Base-by-base conservation (phyloP, 2,329 filamentous ascomycete species). In the Parasarocladium wereldwijsianum region DNA sequence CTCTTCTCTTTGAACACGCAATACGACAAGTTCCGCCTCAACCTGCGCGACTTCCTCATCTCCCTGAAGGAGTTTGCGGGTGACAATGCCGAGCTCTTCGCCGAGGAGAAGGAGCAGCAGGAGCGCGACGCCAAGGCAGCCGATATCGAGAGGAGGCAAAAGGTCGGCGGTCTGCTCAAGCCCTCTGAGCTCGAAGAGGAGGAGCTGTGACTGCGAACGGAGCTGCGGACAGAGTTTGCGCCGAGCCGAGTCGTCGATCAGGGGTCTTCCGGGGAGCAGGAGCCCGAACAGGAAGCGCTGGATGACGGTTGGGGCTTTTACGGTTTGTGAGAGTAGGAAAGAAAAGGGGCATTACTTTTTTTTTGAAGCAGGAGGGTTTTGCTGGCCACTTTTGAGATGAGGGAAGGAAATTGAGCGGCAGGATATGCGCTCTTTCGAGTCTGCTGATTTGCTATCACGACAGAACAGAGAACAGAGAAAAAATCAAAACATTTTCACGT, bases 51-150 rank as follows among this genome's bases (percentile, higher is more conserved):
- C 57, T 98, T 98, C 70, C 62, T 98, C 42, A 93, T 98, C 45
- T 92, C 86, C 14, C 65, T 98, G 42, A 93, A 94, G 59, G 92
- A 98, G 56, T 98, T 96, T 38, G 76, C 84, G 1, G 90, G 83
- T 31, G 90, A 98, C 56, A 94, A 96, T 44, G 74, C 87, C 1
- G 90, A 98, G 49, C 67, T 98, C 8, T 98, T 80, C 55, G 75
- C 81, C 4, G 86, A 93, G 34, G 90, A 98, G 54, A 85, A 93
- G 54, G 90, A 98, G 55, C 80, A 92, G 53, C 84, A 85, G 39
- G 78, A 87, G 36, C 75, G 74, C 40, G 82, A 87, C 43, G 82
- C 81, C 26, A 84, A 86, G 52, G 76, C 79, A 28, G 81, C 84
- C 14, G 92, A 98, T 52, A 76, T 86, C 45, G 84, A 94, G 56